Base-by-base conservation (phyloP, 1,284 basidiomycete genomes). In the Leccinum cinnamomeum region DNA sequence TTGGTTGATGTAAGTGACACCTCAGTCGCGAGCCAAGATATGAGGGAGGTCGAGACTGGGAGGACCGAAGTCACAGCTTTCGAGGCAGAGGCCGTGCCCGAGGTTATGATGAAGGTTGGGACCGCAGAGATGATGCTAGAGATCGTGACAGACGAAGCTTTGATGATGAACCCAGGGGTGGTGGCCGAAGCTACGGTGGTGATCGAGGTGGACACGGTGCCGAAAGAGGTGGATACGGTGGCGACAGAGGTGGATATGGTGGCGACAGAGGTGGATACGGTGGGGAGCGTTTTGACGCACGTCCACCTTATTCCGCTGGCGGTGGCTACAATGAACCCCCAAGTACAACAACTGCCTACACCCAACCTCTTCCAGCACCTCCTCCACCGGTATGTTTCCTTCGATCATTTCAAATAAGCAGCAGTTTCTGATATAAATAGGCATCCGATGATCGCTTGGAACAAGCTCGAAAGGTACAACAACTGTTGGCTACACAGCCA, bases 401-500 rank as follows among this genome's bases (percentile, higher is more conserved):
- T 50, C 25, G 8, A 25, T 55, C 14, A 30, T 30, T 30, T 30
- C 28, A 33, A 41, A 53, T 10, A 39, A 10, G 20, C 20, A 11
- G 12, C 50, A 39, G 33, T 28, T 39, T 37, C 48, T 68, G 57
- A 69, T 63, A 10, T 57, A 25, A 25, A 35, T 60, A 75, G 74
- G 16, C 33, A 30, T 71, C 78, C 39, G 88, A 91, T 64, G 89
- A 92, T 60, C 88, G 90, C 25, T 78, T 93, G 28, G 91, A 92
- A 69, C 90, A 92, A 79, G 91, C 91, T 4, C 84, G 87, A 60
- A 90, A 85, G 74, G 91, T 93, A 2, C 91, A 93, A 69, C 89
- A 91, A 79, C 78, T 93, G 6, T 78, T 92, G 30, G 91, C 89
- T 28, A 63, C 78, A 8, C 70, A 79, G 46, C 71, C 81, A n/a